Evolutionary conservation across 1,284 basidiomycete species (phyloP).

Genomic region (Apiotrichum sp.): DNA sequence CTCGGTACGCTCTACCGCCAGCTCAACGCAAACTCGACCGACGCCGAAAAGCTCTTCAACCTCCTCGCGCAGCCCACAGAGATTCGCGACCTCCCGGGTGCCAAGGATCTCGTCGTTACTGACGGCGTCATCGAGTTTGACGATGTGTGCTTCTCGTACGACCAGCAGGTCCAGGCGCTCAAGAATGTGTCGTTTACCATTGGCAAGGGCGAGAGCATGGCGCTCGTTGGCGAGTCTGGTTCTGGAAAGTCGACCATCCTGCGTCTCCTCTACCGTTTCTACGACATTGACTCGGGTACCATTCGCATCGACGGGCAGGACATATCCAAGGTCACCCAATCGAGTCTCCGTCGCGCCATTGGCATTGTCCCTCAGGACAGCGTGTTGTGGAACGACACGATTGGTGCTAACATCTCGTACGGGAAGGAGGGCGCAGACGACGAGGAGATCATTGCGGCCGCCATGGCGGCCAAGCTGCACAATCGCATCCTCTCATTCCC

Average conservation of each 20-base stretch:
- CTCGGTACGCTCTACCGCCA: conserved; percentile 92
- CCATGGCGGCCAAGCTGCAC: conserved; percentile 79
- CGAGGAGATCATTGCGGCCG: conserved; percentile 78
- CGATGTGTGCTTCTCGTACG: conserved; percentile 85
- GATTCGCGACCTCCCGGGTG: conserved; percentile 62
- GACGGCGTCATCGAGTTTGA: conserved; percentile 91
- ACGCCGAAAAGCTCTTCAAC: conserved; percentile 92
- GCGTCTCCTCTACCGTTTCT: conserved; percentile 89
- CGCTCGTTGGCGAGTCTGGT: conserved; percentile 91
- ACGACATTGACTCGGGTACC: conserved; percentile 70
- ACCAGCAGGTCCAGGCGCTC: conserved; percentile 80
- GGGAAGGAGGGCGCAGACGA: conserved; percentile 80
- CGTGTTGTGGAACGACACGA: conserved; percentile 89
- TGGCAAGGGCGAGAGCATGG: conserved; percentile 90
- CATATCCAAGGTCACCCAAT: conserved; percentile 66
- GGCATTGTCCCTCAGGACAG: conserved; percentile 98
- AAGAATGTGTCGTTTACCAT: conserved; percentile 78
- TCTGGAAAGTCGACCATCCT: conserved; percentile 96
- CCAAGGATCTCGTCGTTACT: conserved; percentile 63
- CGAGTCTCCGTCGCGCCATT: conserved; percentile 68
- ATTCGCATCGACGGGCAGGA: conserved; percentile 77
- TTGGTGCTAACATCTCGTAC: conserved; percentile 91
- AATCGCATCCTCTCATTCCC: conserved; percentile 72
- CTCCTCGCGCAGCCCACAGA: conserved; percentile 78
- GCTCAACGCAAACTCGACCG: conserved; percentile 84